phyloP scores from a whole-genome alignment of 805 yeast genomes.

The Saturnispora galanensis region DNA sequence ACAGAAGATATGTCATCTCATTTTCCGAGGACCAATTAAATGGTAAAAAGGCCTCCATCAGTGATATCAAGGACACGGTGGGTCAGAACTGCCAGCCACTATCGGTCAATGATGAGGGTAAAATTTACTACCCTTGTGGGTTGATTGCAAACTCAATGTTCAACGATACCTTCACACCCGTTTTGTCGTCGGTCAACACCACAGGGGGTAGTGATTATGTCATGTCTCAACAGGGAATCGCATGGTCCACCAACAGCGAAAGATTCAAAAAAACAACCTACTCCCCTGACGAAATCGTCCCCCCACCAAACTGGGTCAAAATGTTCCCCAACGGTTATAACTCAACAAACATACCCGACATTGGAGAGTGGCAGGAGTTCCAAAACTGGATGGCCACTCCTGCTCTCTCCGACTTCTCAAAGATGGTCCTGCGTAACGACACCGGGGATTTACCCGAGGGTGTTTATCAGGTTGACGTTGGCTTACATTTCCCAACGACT shows the following conservation, averaged over 20 bases:
- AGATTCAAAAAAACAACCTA: conserved; percentile 59
- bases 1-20: conserved; percentile 85
- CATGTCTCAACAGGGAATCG: conserved; percentile 45
- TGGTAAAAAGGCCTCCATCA: conserved; percentile 55
- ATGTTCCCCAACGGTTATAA: conserved; percentile 67
- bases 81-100: conserved; percentile 61
- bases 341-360: conserved; percentile 57
- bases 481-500: conserved; percentile 71
- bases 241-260: conserved; percentile 63
- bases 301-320: conserved; percentile 79
- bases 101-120: conserved; percentile 35
- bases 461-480: conserved; percentile 52
- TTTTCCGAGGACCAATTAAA: conserved; percentile 71
- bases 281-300: conserved; percentile 50
- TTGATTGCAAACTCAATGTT: conserved; percentile 72
- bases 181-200: conserved; percentile 33
- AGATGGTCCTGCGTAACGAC: conserved; percentile 55
- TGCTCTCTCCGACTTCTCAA: conserved; percentile 59
- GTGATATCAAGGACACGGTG: conserved; percentile 41
- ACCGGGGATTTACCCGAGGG: conserved; percentile 46
- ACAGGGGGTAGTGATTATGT: conserved; percentile 32
- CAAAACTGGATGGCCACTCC: conserved; percentile 87
- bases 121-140: conserved; percentile 70
- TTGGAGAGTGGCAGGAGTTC: conserved; percentile 55
- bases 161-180: conserved; percentile 57